Percentiles rank a stretch among this genome's conserved stretches.
phyloP scores from a whole-genome alignment of 1,284 basidiomycete genomes.

The Stygiomarasmius scandens region DNA sequence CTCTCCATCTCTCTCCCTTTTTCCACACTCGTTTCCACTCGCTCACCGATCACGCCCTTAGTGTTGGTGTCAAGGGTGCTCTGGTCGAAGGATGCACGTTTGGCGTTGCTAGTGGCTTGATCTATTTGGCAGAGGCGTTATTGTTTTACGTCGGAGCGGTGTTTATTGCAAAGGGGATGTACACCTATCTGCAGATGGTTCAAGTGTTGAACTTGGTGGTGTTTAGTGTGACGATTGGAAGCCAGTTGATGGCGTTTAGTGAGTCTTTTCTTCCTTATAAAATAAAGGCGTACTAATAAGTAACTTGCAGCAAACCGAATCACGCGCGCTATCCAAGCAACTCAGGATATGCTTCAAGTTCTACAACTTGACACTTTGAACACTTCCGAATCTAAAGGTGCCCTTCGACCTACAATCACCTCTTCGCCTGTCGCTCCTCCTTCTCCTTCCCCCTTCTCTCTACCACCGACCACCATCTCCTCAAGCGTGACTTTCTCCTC shows the following conservation, averaged over 20 bases:
- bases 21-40: conserved; percentile 73
- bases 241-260: conserved; percentile 89
- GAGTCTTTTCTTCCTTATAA: conserved; percentile 37
- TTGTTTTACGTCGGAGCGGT: conserved; percentile 90
- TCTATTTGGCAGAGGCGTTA: conserved; percentile 87
- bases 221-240: conserved; percentile 91
- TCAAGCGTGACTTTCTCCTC: conserved; percentile 61
- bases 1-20: conserved; percentile 85
- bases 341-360: conserved; percentile 75
- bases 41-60: conserved; percentile 63
- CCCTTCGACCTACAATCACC: conserved; percentile 57
- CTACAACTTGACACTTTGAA: conserved; percentile 62
- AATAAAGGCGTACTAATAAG: not conserved
- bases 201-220: conserved; percentile 90
- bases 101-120: conserved; percentile 80
- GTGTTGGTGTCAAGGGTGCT: conserved; percentile 75
- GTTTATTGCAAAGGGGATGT: conserved; percentile 79
- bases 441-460: not conserved
- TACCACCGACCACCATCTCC: not conserved
- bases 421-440: conserved; percentile 44
- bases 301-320: conserved; percentile 68
- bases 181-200: conserved; percentile 87
- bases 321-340: conserved; percentile 79
- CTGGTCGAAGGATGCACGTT: conserved; percentile 85
- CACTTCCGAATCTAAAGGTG: conserved; percentile 66